Base-by-base conservation (phyloP, 257 asterid species). In the Eucommia ulmoides region DNA sequence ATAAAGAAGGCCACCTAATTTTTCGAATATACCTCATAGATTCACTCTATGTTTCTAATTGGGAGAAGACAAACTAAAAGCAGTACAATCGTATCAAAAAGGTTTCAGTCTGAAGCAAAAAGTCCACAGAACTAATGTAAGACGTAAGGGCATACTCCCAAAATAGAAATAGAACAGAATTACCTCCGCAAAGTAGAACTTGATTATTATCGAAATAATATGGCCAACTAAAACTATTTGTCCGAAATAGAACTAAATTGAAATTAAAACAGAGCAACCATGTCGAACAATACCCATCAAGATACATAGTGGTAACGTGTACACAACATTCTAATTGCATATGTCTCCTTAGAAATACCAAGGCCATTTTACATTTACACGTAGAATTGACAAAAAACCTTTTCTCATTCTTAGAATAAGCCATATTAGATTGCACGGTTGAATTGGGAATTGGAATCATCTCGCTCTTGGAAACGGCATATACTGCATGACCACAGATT, bases 401-500 rank as follows among this genome's bases (percentile, higher is more conserved):
- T 89, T 85, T 78, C 79, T 91, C 98, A 59, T 77, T 80, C 79
- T 69, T 91, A 91, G 93, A 77, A 81, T 70, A 65, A 71, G 80
- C 78, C 91, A 74, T 69, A 77, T 77, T 71, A 60, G 79, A 73
- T 44, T 60, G 78, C 69, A 68, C 71, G 23, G 84, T 66, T 44
- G 92, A 56, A 70, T 75, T 73, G 52, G 86, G 77, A 41, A 89
- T 64, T 50, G 85, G 88, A 45, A 89, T 60, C 84, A 83, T 80
- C 81, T 73, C 74, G 80, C 84, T 80, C 76, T 81, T 77, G 45
- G 80, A 73, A 54, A 91, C 42, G 20, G 93, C 65, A 72, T 85
- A 91, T 17, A 91, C 78, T n/a, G 91, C 78, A 68, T 89, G 96
- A 55, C 94, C 98, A 59, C 98, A 75, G 50, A 89, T 82, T 15